Conservation (phyloP, 257 asterid species). For the Gynochthodes officinalis region DNA sequence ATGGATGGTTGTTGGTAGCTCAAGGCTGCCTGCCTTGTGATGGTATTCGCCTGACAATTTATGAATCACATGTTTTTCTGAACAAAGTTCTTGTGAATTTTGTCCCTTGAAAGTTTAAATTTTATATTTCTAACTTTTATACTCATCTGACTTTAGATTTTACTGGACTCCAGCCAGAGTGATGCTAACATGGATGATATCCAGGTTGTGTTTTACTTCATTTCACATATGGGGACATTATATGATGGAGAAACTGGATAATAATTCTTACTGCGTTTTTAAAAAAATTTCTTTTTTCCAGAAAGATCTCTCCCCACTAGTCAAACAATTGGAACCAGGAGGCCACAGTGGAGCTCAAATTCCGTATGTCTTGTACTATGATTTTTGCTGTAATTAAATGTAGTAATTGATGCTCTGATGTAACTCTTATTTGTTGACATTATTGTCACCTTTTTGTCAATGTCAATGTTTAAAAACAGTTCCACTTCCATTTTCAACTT, state of each 20-base stretch:
- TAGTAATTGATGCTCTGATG: background rate
- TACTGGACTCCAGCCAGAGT: conserved; percentile 67
- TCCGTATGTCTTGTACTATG: conserved; percentile 57
- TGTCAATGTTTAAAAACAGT: conserved; percentile 1
- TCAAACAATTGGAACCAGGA: conserved; percentile 70
- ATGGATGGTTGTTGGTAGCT: conserved; percentile 69
- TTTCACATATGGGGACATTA: conserved; percentile 18
- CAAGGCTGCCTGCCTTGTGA: conserved; percentile 76
- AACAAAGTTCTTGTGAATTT: background rate
- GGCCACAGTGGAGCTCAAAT: conserved; percentile 45
- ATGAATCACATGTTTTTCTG: background rate
- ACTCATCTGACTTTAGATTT: conserved; percentile 37
- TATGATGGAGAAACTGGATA: conserved; percentile 12
- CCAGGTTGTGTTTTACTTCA: conserved; percentile 56
- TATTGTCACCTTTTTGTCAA: too few relatives aligned
- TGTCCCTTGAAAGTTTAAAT: conserved; percentile 6
- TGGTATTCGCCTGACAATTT: conserved; percentile 42
- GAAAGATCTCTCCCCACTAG: conserved; percentile 90
- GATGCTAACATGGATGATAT: conserved; percentile 56
- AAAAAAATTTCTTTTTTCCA: conserved; percentile 22
- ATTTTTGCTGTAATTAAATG: conserved; percentile 12
- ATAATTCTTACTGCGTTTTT: conserved; percentile 6
- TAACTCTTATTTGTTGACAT: too few relatives aligned
- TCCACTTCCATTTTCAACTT: background rate
- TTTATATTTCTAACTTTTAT: background rate